Conservation (phyloP, 371 early-diverging fungal genomes). For the Mucor lusitanicus region DNA sequence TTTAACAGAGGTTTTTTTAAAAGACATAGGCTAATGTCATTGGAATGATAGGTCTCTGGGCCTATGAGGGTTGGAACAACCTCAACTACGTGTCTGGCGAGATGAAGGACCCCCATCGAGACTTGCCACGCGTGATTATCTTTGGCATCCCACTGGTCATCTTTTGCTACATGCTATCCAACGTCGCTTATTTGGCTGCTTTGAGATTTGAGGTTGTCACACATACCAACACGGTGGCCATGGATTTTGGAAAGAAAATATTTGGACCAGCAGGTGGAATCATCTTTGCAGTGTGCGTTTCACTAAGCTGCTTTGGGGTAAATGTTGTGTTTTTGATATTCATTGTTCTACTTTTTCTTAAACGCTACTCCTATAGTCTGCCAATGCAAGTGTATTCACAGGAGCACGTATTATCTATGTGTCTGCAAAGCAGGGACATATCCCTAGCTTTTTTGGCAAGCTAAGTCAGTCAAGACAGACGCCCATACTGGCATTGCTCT, state of each 20-base stretch:
- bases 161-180: conserved; percentile 78
- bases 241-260: conserved; percentile 76
- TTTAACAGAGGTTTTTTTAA: no score
- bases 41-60: conserved; percentile 72
- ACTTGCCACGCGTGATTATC: conserved; percentile 72
- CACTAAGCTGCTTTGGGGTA: conserved; percentile 75
- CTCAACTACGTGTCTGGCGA: conserved; percentile 89
- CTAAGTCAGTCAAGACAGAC: conserved; percentile 63
- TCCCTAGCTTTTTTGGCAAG: conserved; percentile 71
- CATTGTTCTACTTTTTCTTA: not conserved
- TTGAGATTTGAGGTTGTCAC: conserved; percentile 69
- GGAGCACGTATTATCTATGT: conserved; percentile 76
- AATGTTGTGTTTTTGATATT: not conserved
- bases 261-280: conserved; percentile 76
- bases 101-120: conserved; percentile 81
- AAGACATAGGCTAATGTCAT: not conserved
- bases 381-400: conserved; percentile 75
- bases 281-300: conserved; percentile 74
- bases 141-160: conserved; percentile 78
- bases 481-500: conserved; percentile 66
- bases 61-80: conserved; percentile 91
- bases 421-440: conserved; percentile 70
- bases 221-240: conserved; percentile 69
- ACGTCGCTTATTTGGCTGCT: conserved; percentile 86
- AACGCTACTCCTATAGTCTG: conserved; percentile 44